Base-by-base conservation (phyloP, 768 basidiomycete genomes). In the Leucosporidium creatinivorum region DNA sequence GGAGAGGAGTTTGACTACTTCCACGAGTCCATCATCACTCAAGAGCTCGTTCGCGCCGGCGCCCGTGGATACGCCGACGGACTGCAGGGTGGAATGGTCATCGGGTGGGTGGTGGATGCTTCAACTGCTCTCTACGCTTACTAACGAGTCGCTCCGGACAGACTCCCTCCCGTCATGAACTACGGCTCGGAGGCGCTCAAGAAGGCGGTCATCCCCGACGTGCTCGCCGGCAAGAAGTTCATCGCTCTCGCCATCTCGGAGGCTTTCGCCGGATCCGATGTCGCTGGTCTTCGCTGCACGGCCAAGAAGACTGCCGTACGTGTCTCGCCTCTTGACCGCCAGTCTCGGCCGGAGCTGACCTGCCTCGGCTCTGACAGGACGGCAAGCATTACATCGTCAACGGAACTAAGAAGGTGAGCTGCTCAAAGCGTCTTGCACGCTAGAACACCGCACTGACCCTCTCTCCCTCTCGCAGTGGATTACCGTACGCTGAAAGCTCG, bases 1-100 rank as follows among this genome's bases (percentile, higher is more conserved):
- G 85, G 88, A 6, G 89, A 90, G 75, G 87, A 93, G 77, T 93
- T 89, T 73, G 89, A 93, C 77, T 90, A 89, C 75, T 94, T 93
- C 83, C 90, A 93, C 75, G 93, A 91, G 81, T 64, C 54, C 31
- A 65, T 72, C 36, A 44, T 72, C 58, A 69, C 67, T 10, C 70
- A 72, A 57, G 70, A 72, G 58, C 62, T 72, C 50, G 50, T 64
- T 10, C 65, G 67, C 28, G 54, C 47, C 30, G 65, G 62, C 3
- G 65, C 70, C 49, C 70, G 70, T 48, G 70, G 69, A 82, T 63
- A 30, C 48, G 62, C 62, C 3, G 52, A 57, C 13, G 58, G 58
- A 36, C 47, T 58, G 36, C 58, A 59, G 49, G 33, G 25, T 3
- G 31, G 63, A 4, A 54, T 58, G 55, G 48, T 58, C 66, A 54